Evolutionary conservation across 2,329 filamentous ascomycete species (phyloP).

Genomic region (Claviceps spartinae): DNA sequence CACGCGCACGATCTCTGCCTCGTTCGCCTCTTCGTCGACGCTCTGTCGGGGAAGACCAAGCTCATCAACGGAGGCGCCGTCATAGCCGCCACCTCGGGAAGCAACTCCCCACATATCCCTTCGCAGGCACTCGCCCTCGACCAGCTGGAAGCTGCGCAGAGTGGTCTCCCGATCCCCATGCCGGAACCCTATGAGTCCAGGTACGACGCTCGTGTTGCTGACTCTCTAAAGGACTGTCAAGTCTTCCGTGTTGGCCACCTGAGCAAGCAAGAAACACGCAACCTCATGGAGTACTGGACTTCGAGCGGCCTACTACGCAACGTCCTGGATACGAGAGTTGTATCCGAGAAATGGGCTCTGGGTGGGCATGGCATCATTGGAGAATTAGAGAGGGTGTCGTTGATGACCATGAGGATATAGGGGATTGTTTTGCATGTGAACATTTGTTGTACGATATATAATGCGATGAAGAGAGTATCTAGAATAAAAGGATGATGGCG

Average conservation of each 20-base stretch:
- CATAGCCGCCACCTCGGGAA: slow-evolving; percentile 59
- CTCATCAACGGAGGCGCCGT: slow-evolving; percentile 66
- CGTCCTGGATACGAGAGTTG: slow-evolving; percentile 53
- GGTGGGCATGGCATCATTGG: slow-evolving; percentile 71
- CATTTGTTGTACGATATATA: not conserved
- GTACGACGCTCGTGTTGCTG: slow-evolving; percentile 45
- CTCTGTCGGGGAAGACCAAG: slow-evolving; percentile 45
- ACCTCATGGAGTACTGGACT: slow-evolving; percentile 87
- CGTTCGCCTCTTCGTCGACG: slow-evolving; percentile 59
- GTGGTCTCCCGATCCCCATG: slow-evolving; percentile 23
- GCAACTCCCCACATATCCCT: slow-evolving; percentile 51
- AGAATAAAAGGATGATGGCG: not conserved
- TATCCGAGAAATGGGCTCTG: slow-evolving; percentile 74
- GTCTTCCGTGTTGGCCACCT: slow-evolving; percentile 52
- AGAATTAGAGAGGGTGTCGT: slow-evolving; percentile 61
- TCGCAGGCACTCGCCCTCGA: slow-evolving; percentile 56
- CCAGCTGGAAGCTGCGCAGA: slow-evolving; percentile 34
- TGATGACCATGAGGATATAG: slow-evolving; percentile 36
- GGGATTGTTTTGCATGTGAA: not conserved
- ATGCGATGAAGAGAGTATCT: not conserved
- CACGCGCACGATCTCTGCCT: slow-evolving; percentile 78
- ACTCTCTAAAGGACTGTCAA: slow-evolving; percentile 34
- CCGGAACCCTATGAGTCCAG: slow-evolving; percentile 40
- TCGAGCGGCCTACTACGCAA: slow-evolving; percentile 66
- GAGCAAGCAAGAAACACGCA: slow-evolving; percentile 59